Conservation (phyloP, 108 stramenopile species). For the Nitzschia inconspicua region DNA sequence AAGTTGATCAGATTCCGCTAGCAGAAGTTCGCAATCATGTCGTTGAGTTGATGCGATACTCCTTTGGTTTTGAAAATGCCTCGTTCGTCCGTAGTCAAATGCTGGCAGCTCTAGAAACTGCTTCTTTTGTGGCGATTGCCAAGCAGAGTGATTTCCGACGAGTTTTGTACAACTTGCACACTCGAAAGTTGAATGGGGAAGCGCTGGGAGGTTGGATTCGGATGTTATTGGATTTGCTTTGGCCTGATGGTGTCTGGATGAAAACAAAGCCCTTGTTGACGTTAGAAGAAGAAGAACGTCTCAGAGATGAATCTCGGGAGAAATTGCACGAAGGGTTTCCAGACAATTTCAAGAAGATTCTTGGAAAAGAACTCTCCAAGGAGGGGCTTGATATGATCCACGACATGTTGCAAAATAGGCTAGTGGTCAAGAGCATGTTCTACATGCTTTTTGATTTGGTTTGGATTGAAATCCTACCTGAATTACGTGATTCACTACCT, state of each 20-base stretch:
- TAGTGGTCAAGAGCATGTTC: constrained; percentile 78
- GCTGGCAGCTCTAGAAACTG: constrained; percentile 76
- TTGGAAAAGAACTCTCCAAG: constrained; percentile 68
- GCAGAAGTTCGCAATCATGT: constrained; percentile 65
- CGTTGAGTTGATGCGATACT: constrained; percentile 64
- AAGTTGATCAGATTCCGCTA: constrained; percentile 65
- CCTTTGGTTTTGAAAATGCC: constrained; percentile 86
- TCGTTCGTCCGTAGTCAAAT: constrained; percentile 79
- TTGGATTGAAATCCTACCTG: constrained; percentile 79
- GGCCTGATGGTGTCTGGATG: constrained; percentile 83
- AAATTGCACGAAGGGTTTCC: constrained; percentile 64
- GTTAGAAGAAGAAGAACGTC: constrained; percentile 33
- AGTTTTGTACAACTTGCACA: constrained; percentile 62
- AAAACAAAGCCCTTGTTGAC: constrained; percentile 40
- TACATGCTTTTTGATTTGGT: constrained; percentile 86
- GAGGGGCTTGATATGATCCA: constrained; percentile 76
- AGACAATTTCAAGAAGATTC: constrained; percentile 60
- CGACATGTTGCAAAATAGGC: constrained; percentile 84
- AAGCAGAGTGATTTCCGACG: constrained; percentile 66
- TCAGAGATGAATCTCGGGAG: constrained; percentile 38
- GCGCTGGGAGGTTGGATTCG: constrained; percentile 60
- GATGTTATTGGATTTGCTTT: constrained; percentile 60
- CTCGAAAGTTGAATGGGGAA: constrained; percentile 62
- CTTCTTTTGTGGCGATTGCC: constrained; percentile 73
- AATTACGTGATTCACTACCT: constrained; percentile 72